Evolutionary conservation across 2,329 filamentous ascomycete genomes (phyloP).

Genomic region (Scopulariopsis brevicaulis): DNA sequence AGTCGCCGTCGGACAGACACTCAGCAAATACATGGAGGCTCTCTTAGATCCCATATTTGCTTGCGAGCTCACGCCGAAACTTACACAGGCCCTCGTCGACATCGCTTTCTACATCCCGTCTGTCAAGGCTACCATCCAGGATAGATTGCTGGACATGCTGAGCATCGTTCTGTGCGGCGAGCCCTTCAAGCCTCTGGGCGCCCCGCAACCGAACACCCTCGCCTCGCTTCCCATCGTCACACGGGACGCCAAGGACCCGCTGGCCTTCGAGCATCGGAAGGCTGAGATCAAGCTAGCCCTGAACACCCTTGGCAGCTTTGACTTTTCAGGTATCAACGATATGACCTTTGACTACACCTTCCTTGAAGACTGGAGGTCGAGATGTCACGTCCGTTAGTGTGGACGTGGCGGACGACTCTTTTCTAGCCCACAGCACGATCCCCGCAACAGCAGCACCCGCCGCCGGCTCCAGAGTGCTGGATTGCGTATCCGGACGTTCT

Average conservation of each 20-base stretch:
- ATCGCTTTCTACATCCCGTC: slow-evolving; percentile 99
- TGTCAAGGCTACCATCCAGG: slow-evolving; percentile 85
- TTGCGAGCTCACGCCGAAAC: slow-evolving; percentile 83
- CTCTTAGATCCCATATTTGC: slow-evolving; percentile 93
- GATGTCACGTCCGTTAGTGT: slow-evolving; percentile 1
- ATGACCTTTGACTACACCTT: background rate
- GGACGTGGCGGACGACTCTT: background rate
- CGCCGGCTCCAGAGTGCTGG: background rate
- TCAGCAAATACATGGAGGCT: slow-evolving; percentile 98
- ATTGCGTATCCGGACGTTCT: background rate
- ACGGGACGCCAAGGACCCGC: slow-evolving; percentile 76
- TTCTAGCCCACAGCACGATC: background rate
- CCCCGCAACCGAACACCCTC: slow-evolving; percentile 72
- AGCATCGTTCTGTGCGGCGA: slow-evolving; percentile 89
- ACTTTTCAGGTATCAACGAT: slow-evolving; percentile 48
- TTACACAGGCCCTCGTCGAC: slow-evolving; percentile 91
- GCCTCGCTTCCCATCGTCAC: slow-evolving; percentile 71
- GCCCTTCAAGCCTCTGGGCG: slow-evolving; percentile 84
- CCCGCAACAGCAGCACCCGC: background rate
- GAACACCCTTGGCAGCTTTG: slow-evolving; percentile 94
- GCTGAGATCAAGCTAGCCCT: slow-evolving; percentile 85
- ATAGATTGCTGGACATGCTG: slow-evolving; percentile 85
- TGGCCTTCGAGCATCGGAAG: slow-evolving; percentile 70
- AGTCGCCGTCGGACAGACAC: slow-evolving; percentile 85
- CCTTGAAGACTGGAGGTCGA: background rate